Base-by-base conservation (phyloP, 1,284 basidiomycete genomes). In the Rhodotorula sp. region DNA sequence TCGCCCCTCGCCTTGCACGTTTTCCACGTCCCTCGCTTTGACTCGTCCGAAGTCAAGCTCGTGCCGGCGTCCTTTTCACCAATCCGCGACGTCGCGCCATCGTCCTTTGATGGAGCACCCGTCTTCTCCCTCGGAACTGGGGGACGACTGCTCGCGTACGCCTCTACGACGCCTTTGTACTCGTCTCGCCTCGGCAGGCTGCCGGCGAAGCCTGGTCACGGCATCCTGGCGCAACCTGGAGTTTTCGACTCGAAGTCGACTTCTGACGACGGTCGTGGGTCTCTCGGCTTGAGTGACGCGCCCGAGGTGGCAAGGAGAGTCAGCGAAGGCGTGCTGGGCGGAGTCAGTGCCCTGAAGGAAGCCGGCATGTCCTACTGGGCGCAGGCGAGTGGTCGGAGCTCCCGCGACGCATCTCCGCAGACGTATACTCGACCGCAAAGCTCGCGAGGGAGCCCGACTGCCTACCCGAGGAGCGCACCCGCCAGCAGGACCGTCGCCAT, bases 271-370 rank as follows among this genome's bases (percentile, higher is more conserved):
- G 37, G 37, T 42, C 37, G 37, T 10, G 37, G 37, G 37, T 42
- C 37, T 42, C n/a, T 51, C 49, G 51, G 42, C 29, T 42, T 49
- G 44, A 37, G 42, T 57, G 70, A 70, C 7, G 73, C 70, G 2
- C 60, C 57, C 12, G 69, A 76, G 24, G 69, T 72, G 1, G 76
- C 75, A 22, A 60, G 75, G 8, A 59, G 64, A 33, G 68, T 70
- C 7, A 70, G 70, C 2, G 75, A 72, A 54, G 76, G 76, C 1
- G 60, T 77, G 42, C 20, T 72, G 63, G 74, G 69, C 57, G 72
- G 72, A 1, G 64, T 73, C 33, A 73, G 70, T 33, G 76, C 74
- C 24, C 66, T 76, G 29, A 67, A 71, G 20, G 73, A 71, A 29
- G 49, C 64, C 20, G 75, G 76, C 8, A 30, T 67, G 64, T 62